Evolutionary conservation across 345 rosid genomes (phyloP).

Genomic region (Kandelia obovata): DNA sequence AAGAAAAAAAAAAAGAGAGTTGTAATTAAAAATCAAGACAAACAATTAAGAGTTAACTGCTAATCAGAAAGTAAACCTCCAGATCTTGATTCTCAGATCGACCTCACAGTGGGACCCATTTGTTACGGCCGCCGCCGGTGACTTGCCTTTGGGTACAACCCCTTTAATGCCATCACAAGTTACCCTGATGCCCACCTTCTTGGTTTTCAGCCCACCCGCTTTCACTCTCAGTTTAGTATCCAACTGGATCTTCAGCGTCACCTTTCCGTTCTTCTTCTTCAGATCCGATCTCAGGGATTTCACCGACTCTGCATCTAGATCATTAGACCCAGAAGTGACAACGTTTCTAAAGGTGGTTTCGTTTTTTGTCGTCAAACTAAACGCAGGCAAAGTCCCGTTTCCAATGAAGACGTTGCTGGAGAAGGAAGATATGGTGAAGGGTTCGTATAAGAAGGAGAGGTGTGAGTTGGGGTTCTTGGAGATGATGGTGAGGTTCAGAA

Average conservation of each 20-base stretch:
- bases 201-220: slow-evolving; percentile 52
- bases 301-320: slow-evolving; percentile 68
- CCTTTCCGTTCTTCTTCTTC: slow-evolving; percentile 41
- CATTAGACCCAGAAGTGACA: slow-evolving; percentile 44
- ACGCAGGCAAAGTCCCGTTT: slow-evolving; percentile 70
- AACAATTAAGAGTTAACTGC: background rate
- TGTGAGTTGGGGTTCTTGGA: slow-evolving; percentile 77
- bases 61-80: slow-evolving; percentile 71
- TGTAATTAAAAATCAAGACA: background rate
- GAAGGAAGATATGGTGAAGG: slow-evolving; percentile 43
- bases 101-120: slow-evolving; percentile 62
- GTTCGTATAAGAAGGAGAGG: slow-evolving; percentile 62
- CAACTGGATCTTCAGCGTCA: slow-evolving; percentile 51
- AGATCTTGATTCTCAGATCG: slow-evolving; percentile 82
- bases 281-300: slow-evolving; percentile 66
- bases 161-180: slow-evolving; percentile 69
- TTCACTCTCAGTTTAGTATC: slow-evolving; percentile 63
- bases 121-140: slow-evolving; percentile 52
- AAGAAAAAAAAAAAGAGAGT: background rate
- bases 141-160: slow-evolving; percentile 61
- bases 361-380: slow-evolving; percentile 49
- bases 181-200: slow-evolving; percentile 75
- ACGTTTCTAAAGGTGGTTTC: slow-evolving; percentile 57
- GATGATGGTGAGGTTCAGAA: slow-evolving; percentile 73
- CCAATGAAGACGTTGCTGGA: slow-evolving; percentile 50